Percentiles rank a stretch among this genome's conserved stretches.
Conservation (phyloP, 495 filamentous ascomycete species). For the Aspergillus wentii region DNA sequence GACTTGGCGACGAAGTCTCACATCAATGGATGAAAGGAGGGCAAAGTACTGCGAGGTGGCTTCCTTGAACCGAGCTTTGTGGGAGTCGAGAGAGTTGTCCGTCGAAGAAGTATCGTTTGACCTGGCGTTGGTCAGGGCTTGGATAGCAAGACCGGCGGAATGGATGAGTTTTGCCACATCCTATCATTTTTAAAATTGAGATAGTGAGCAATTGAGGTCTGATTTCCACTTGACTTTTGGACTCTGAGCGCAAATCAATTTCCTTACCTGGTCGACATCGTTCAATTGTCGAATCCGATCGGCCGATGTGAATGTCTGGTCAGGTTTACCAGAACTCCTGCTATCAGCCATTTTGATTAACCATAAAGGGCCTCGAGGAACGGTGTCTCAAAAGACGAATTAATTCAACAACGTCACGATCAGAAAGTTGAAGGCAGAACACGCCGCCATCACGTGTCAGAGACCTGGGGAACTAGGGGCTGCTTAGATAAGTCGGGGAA, state of each 20-base stretch:
- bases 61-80: conserved; percentile 55
- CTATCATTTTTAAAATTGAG: conserved; percentile 16
- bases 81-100: conserved; percentile 43
- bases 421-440: not conserved
- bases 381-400: not conserved
- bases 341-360: conserved; percentile 12
- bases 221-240: not conserved
- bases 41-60: conserved; percentile 62
- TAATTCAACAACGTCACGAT: too few species aligned
- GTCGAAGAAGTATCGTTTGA: conserved; percentile 23
- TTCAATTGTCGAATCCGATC: conserved; percentile 76
- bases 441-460: conserved; percentile 16
- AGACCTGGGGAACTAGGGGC: conserved; percentile 6
- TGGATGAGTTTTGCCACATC: conserved; percentile 58
- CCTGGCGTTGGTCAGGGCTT: conserved; percentile 57
- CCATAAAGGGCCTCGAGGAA: not conserved
- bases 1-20: conserved; percentile 70
- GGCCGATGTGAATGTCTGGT: conserved; percentile 49
- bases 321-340: conserved; percentile 11
- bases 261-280: conserved; percentile 63
- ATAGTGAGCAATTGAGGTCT: conserved; percentile 1
- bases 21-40: conserved; percentile 64
- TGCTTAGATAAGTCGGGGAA: conserved; percentile 13
- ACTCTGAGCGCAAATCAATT: too few species aligned
- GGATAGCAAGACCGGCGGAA: conserved; percentile 63